Conservation (phyloP, 805 yeast genomes). For the Metschnikowia shivogae region DNA sequence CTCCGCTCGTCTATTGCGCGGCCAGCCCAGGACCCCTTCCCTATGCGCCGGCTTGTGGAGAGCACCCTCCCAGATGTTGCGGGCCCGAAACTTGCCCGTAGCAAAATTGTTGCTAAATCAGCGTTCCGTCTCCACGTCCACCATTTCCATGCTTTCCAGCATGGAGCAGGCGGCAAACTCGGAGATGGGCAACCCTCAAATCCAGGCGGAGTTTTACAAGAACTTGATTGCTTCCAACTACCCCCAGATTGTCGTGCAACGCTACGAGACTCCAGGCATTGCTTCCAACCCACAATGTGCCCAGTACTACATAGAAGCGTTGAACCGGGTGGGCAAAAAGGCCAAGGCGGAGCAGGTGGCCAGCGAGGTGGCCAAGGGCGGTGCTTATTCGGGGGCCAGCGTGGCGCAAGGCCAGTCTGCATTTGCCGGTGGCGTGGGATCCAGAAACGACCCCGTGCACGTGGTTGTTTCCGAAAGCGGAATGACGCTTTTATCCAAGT, state of each 20-base stretch:
- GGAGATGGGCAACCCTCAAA: constrained; percentile 59
- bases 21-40: not conserved
- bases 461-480: constrained; percentile 89
- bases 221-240: constrained; percentile 72
- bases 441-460: constrained; percentile 81
- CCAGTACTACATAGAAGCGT: constrained; percentile 72
- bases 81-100: not conserved
- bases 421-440: constrained; percentile 45
- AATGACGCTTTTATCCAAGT: constrained; percentile 70
- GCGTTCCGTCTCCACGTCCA: constrained; percentile 22
- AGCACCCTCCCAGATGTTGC: not conserved
- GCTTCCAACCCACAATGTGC: constrained; percentile 79
- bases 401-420: constrained; percentile 19
- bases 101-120: not conserved
- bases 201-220: constrained; percentile 82
- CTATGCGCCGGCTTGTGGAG: not conserved
- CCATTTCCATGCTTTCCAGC: constrained; percentile 30
- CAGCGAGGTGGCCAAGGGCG: constrained; percentile 5
- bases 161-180: constrained; percentile 86
- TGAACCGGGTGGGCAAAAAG: constrained; percentile 69
- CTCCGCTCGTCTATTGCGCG: not conserved
- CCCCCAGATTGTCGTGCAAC: constrained; percentile 93
- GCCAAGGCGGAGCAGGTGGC: constrained; percentile 73
- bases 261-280: constrained; percentile 93
- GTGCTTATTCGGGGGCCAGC: constrained; percentile 7